Conservation (phyloP, 2,329 filamentous ascomycete genomes). For the Ophiognomonia clavigignenti-juglandacearum region DNA sequence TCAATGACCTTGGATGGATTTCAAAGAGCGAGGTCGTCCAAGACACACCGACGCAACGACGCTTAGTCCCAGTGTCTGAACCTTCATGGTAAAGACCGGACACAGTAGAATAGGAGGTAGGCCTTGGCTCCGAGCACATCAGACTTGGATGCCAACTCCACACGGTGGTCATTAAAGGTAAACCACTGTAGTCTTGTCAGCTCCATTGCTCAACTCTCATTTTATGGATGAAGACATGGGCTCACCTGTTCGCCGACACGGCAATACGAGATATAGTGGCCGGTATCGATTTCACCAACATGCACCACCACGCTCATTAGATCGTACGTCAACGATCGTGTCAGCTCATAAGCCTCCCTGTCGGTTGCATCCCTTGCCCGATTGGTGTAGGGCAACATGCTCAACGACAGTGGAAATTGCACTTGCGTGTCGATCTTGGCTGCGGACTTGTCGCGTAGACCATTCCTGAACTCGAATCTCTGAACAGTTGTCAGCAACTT, state of each 20-base stretch:
- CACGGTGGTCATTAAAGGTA: constrained; percentile 91
- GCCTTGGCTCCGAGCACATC: constrained; percentile 84
- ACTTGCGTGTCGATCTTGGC: constrained; percentile 87
- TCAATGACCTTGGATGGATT: too few relatives aligned
- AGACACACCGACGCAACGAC: too few relatives aligned
- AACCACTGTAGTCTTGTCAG: constrained; percentile 64
- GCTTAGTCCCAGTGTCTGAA: too few relatives aligned
- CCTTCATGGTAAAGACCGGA: constrained; percentile 55
- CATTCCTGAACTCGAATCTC: constrained; percentile 70
- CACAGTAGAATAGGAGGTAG: constrained; percentile 85
- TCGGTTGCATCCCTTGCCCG: constrained; percentile 48
- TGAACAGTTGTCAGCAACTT: constrained; percentile 21
- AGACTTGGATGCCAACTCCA: constrained; percentile 75
- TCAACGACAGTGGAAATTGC: constrained; percentile 78
- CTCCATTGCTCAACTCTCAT: background rate
- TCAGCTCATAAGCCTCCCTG: constrained; percentile 49
- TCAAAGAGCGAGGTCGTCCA: too few relatives aligned
- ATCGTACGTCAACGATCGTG: constrained; percentile 73
- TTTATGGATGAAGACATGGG: background rate
- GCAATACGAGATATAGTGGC: constrained; percentile 89
- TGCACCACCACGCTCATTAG: constrained; percentile 88
- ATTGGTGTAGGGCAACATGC: constrained; percentile 87
- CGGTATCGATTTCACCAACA: constrained; percentile 86
- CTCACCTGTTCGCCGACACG: constrained; percentile 68
- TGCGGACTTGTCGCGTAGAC: constrained; percentile 60